Evolutionary conservation across 768 basidiomycete genomes (phyloP), one percentile per base, ranked within the genome.

Genomic region (Coprinopsis strossmayeri): DNA sequence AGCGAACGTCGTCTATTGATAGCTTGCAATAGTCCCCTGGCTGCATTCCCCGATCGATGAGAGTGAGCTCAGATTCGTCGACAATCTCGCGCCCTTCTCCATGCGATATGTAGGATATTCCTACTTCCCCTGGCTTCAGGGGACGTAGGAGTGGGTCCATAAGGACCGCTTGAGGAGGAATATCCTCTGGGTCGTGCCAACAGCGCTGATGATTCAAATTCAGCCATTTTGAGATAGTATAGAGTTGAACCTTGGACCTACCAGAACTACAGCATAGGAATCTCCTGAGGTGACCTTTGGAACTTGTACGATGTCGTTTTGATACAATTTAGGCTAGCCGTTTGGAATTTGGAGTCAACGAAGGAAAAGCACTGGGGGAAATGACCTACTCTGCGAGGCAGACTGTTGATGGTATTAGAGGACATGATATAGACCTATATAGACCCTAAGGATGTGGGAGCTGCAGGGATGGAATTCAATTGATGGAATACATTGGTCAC

Each of bases 161-260:
- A 34, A 70, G 56, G 15, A 64, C 64, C 28, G 68, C 65, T 23
- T 67, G 61, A 2, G 71, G 66, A 26, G 73, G 74, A 12, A 78
- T 60, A 51, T 90, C 88, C 54, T 93, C 90, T 9, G 82, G 81
- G 61, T 92, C 89, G 53, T 89, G 84, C 91, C 91, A 93, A 58
- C 84, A 89, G 66, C 88, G 79, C 91, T 93, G 18, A 38, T 60
- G 7, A 45, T 32, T 21, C 21, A 17, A 39, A 30, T 28, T 52
- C 43, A 45, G 30, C 15, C 32, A 35, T 25, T 15, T 42, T 48
- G 30, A n/a, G n/a, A n/a, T 26, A 21, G 45, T 10, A 35, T 11
- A 27, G 43, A 39, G 32, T 50, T 39, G 15, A 15, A 32, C 9
- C 9, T 7, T 32, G 15, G 5, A 56, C 71, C 51, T 61, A 88